Evolutionary conservation across 2,329 filamentous ascomycete species (phyloP).

Genomic region (Xylariaceae sp.): DNA sequence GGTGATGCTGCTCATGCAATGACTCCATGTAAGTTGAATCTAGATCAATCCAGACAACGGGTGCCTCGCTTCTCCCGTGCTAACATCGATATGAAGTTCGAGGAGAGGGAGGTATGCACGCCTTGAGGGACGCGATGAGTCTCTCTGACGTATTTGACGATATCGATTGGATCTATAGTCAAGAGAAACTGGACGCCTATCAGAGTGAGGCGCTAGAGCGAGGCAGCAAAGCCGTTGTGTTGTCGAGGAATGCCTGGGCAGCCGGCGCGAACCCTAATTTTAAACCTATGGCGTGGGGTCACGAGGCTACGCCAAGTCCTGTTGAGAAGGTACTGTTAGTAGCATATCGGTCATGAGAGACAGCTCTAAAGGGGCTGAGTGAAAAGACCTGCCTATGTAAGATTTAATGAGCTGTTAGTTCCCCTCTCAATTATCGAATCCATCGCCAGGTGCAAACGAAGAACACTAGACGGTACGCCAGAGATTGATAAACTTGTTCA

Average conservation of each 20-base stretch:
- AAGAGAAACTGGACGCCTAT: conserved; percentile 1
- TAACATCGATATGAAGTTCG: neutral
- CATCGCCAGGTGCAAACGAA: too few relatives aligned
- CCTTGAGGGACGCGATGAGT: conserved; percentile 5
- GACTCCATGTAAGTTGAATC: conserved; percentile 8
- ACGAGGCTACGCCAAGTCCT: neutral
- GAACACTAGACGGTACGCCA: too few relatives aligned
- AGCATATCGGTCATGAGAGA: too few relatives aligned
- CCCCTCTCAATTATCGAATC: too few relatives aligned
- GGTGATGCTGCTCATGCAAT: conserved; percentile 8
- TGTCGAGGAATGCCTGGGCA: conserved; percentile 4
- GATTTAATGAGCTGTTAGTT: too few relatives aligned
- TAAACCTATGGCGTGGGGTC: conserved; percentile 1
- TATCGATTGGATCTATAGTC: too few relatives aligned
- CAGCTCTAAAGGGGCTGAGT: too few relatives aligned
- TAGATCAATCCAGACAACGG: neutral
- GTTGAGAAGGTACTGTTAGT: neutral
- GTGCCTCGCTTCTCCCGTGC: neutral
- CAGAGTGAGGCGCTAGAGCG: conserved; percentile 3
- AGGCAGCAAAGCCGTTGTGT: neutral
- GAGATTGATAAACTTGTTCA: too few relatives aligned
- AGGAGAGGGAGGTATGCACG: conserved; percentile 6
- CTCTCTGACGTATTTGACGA: neutral
- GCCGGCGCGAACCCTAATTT: neutral
- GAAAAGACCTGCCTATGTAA: too few relatives aligned